Conservation (phyloP, 441 rosid species). For the Arabidopsis lyrata region DNA sequence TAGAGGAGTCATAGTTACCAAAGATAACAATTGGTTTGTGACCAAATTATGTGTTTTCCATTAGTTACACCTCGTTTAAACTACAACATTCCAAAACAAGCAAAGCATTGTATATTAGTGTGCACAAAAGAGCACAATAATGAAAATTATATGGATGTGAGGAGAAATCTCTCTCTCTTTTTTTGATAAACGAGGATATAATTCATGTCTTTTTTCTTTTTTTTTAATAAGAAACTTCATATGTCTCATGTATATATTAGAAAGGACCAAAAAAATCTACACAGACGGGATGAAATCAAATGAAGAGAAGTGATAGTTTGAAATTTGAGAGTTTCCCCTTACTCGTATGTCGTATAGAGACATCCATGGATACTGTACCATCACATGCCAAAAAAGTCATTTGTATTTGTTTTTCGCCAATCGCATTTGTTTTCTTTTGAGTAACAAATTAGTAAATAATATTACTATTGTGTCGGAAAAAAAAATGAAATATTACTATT, state of each 20-base stretch:
- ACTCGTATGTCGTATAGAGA: background rate
- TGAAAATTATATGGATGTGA: background rate
- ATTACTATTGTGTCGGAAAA: slow-evolving; percentile 7
- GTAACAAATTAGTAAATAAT: background rate
- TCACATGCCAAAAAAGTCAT: slow-evolving; percentile 2
- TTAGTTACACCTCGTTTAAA: background rate
- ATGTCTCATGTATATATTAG: too few relatives aligned
- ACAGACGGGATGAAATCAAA: too few relatives aligned
- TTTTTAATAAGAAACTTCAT: too few relatives aligned
- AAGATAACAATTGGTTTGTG: background rate
- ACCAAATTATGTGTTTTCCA: background rate
- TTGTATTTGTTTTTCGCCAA: background rate
- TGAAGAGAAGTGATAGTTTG: too few relatives aligned
- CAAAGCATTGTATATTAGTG: background rate
- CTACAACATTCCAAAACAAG: slow-evolving; percentile 11
- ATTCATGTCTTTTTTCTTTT: too few relatives aligned
- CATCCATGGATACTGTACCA: background rate
- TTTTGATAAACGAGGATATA: too few relatives aligned
- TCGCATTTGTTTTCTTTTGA: slow-evolving; percentile 10
- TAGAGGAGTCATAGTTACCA: background rate
- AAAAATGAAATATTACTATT: slow-evolving; percentile 1
- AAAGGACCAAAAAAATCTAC: too few relatives aligned
- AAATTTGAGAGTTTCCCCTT: background rate
- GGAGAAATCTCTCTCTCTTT: background rate
- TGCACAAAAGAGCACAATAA: background rate